Evolutionary conservation across 257 asterid genomes (phyloP).

Genomic region (Anisodus acutangulus): DNA sequence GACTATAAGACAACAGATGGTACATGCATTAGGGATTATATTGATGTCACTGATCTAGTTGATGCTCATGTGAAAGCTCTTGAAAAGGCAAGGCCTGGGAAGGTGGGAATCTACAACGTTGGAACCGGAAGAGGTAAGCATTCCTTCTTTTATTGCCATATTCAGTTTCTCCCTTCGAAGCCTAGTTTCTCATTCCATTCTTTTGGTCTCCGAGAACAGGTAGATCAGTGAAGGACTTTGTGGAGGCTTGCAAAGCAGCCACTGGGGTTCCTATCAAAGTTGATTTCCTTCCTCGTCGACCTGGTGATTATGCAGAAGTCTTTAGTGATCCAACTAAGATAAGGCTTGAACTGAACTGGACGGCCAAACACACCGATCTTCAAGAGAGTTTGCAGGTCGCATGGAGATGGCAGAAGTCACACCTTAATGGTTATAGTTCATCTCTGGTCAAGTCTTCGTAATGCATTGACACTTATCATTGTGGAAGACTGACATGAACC

Average conservation of each 20-base stretch:
- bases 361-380: conserved; percentile 72
- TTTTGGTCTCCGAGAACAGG: conserved; percentile 49
- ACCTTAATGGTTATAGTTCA: conserved; percentile 63
- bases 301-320: conserved; percentile 97
- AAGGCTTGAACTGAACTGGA: conserved; percentile 79
- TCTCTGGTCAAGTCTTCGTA: conserved; percentile 50
- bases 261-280: conserved; percentile 83
- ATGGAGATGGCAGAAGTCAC: conserved; percentile 97
- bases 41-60: conserved; percentile 86
- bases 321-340: conserved; percentile 83
- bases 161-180: background rate
- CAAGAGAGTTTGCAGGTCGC: conserved; percentile 72
- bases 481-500: conserved; percentile 29
- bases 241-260: conserved; percentile 91
- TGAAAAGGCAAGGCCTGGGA: conserved; percentile 69
- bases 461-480: background rate
- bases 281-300: conserved; percentile 80
- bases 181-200: background rate
- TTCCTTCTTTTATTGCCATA: background rate
- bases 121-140: conserved; percentile 82
- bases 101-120: conserved; percentile 81
- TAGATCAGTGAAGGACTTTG: conserved; percentile 92
- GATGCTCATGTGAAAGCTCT: conserved; percentile 96
- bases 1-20: conserved; percentile 84
- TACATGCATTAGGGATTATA: conserved; percentile 85